These are phyloP conservation scores for Zymoseptoria pseudotritici DNA, from an alignment of 2,329 filamentous ascomycete genomes.

Conservation along the genomic window DNA sequence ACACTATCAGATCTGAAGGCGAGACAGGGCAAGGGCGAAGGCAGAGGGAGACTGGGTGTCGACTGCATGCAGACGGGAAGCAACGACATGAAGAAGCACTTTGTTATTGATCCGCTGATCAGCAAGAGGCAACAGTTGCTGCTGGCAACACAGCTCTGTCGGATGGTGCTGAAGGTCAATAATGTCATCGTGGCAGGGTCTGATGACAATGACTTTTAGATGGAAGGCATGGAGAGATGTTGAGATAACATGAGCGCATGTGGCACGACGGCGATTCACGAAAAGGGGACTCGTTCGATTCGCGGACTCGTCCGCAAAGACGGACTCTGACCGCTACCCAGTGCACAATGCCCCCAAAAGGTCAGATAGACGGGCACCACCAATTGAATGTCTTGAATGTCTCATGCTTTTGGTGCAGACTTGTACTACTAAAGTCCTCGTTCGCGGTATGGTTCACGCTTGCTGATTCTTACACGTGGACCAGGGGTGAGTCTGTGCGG, in stretches of 20 bases:
- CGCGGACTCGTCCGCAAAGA: not conserved
- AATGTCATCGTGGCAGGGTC: conserved; percentile 88
- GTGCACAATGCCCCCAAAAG: not conserved
- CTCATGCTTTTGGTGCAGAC: not conserved
- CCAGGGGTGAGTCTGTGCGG: not conserved
- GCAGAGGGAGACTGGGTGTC: conserved; percentile 72
- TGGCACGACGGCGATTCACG: not conserved
- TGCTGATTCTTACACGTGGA: not conserved
- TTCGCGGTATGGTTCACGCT: too few species aligned
- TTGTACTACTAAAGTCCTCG: too few species aligned
- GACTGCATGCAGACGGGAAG: conserved; percentile 95
- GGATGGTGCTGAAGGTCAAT: conserved; percentile 95
- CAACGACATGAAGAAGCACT: conserved; percentile 96
- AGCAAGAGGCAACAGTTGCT: conserved; percentile 96
- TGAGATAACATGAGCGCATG: not conserved
- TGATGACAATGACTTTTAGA: conserved; percentile 76
- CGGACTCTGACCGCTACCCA: not conserved
- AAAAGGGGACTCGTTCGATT: too few species aligned
- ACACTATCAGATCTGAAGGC: conserved; percentile 93
- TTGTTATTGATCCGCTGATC: conserved; percentile 96
- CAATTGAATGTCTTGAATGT: not conserved
- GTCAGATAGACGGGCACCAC: not conserved
- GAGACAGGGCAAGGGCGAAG: conserved; percentile 77
- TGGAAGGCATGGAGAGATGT: not conserved
- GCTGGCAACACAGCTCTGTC: conserved; percentile 91